Base-by-base conservation (phyloP, 805 yeast genomes). In the Candida nonsorbophila region DNA sequence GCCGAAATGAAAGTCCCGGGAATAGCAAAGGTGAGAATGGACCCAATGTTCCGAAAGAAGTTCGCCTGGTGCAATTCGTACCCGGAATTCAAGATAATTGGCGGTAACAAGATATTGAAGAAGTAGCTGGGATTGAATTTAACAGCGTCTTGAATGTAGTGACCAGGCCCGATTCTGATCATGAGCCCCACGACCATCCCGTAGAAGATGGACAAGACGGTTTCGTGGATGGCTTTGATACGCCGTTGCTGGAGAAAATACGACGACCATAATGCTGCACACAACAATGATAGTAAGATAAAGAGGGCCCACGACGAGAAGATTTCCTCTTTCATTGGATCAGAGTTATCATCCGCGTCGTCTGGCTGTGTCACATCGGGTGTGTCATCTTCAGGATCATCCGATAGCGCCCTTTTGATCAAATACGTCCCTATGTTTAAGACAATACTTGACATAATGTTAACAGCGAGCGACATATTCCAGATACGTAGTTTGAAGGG, bases 271-370 rank as follows among this genome's bases (percentile, higher is more conserved):
- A 92, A 63, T 0, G 98, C 96, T 6, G 88, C 73, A 34, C 90
- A 82, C 25, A 92, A 63, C 25, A 92, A 65, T 33, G 83, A 75
- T 27, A 92, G 54, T 39, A 92, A 67, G 35, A 92, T 94, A 56
- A 87, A 88, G 17, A 92, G 62, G 0, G 98, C 97, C 99, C 98
- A 92, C 0, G 97, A 86, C 4, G 95, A 84, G 55, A 87, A 92
- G 45, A 92, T 86, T 55, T 92, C 99, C 46, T 90, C 96, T 3
- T 90, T 78, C 13, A 86, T 82, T 0, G 97, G 96, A 47, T 84
- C 86, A 5, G 79, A 69, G 17, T 68, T 74, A 9, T 70, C 80
- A 17, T 61, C 70, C 23, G 45, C 58, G 25, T 62, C 69, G 42
- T 72, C 84, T 0, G 78, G 75, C 11, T 70, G 50, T 1, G 66